These are phyloP conservation scores for Talaromyces sp. DNA, from an alignment of 2,329 filamentous ascomycete species.

Conservation along the genomic window DNA sequence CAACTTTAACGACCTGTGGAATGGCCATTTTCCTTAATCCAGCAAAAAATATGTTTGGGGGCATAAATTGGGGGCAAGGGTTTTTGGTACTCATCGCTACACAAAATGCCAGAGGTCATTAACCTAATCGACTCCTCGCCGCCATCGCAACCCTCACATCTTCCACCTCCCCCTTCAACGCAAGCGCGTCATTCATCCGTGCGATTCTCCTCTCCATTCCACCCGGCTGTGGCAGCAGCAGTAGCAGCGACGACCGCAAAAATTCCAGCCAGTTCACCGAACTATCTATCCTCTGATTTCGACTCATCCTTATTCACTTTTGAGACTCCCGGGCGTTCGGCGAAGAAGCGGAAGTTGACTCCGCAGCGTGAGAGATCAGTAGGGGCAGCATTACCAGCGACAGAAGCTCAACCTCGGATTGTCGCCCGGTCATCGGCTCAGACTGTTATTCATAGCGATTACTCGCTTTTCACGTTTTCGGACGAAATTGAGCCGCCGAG, in stretches of 20 bases:
- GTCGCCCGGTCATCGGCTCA: background rate
- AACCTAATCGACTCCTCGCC: constrained; percentile 37
- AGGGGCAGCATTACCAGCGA: too few relatives aligned
- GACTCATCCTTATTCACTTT: constrained; percentile 17
- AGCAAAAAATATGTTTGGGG: background rate
- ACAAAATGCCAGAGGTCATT: constrained; percentile 39
- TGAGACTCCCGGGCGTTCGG: constrained; percentile 14
- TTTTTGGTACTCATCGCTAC: background rate
- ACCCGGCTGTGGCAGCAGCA: background rate
- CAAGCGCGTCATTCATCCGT: constrained; percentile 15
- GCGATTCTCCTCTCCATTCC: background rate
- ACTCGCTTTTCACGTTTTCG: constrained; percentile 15
- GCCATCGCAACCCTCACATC: constrained; percentile 19
- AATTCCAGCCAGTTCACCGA: constrained; percentile 11
- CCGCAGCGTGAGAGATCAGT: background rate
- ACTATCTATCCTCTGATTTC: constrained; percentile 18
- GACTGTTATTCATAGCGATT: constrained; percentile 7
- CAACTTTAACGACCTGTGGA: background rate
- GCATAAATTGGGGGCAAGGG: background rate
- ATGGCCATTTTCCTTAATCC: background rate
- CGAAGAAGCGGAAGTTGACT: constrained; percentile 14
- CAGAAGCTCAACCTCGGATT: background rate
- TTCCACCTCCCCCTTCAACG: constrained; percentile 15
- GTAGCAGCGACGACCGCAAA: background rate
- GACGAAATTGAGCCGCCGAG: constrained; percentile 14